A percentile compares a stretch with the other conserved stretches of the same genome.
Conservation (phyloP, 805 yeast species). For the Metschnikowia gruessii region DNA sequence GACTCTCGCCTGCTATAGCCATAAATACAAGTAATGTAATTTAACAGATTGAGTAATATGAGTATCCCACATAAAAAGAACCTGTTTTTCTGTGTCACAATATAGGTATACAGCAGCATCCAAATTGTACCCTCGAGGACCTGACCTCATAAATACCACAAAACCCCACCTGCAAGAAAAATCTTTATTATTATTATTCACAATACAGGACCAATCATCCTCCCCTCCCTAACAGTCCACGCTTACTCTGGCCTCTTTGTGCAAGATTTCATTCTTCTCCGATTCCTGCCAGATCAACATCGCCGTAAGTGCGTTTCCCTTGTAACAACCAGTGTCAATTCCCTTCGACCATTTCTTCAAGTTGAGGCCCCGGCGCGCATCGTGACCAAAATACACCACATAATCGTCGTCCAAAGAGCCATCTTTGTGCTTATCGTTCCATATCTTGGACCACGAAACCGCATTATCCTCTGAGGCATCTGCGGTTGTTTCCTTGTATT, state of each 20-base stretch:
- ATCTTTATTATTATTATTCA: too few relatives aligned
- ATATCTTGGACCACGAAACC: constrained; percentile 57
- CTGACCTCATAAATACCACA: too few relatives aligned
- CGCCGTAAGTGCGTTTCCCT: constrained; percentile 69
- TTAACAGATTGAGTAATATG: too few relatives aligned
- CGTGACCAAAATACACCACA: constrained; percentile 82
- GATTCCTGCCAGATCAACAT: constrained; percentile 41
- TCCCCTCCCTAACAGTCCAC: constrained; percentile 12
- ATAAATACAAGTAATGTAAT: too few relatives aligned
- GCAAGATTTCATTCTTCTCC: constrained; percentile 6
- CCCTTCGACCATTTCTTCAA: constrained; percentile 69
- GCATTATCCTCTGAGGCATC: constrained; percentile 35
- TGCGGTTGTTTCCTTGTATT: constrained; percentile 57
- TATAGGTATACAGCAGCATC: too few relatives aligned
- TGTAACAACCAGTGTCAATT: constrained; percentile 77
- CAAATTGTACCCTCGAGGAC: too few relatives aligned
- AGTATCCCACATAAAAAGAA: too few relatives aligned
- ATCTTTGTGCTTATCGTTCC: constrained; percentile 45
- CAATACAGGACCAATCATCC: background rate
- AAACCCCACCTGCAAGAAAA: too few relatives aligned
- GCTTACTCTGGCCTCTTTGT: constrained; percentile 14
- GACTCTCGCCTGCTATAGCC: too few relatives aligned
- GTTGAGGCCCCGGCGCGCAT: constrained; percentile 74
- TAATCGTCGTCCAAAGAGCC: constrained; percentile 28
- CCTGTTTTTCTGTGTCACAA: too few relatives aligned